These are phyloP conservation scores for Aspergillus sergii DNA, from an alignment of 2,329 filamentous ascomycete species.

Conservation along the genomic window DNA sequence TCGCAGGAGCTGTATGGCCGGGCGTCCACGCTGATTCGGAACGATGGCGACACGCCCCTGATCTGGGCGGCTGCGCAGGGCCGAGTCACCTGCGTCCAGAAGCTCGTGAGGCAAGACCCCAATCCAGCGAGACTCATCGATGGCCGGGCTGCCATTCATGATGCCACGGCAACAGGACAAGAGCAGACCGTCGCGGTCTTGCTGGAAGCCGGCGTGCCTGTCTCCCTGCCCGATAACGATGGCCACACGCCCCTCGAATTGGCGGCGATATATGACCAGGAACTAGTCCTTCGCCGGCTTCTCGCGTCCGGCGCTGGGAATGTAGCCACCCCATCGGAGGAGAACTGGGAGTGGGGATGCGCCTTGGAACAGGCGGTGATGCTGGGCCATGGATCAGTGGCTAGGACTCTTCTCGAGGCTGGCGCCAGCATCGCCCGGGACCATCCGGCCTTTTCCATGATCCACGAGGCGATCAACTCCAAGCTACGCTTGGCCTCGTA, in stretches of 20 bases:
- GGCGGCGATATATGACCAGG: neutral
- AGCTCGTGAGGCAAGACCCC: neutral
- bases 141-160: neutral
- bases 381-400: neutral
- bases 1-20: neutral
- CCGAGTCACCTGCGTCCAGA: neutral
- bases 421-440: neutral
- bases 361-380: neutral
- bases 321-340: neutral
- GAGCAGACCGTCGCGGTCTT: neutral
- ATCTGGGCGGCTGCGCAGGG: neutral
- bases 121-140: neutral
- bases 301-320: conserved; percentile 2
- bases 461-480: conserved; percentile 2
- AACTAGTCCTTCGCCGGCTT: neutral
- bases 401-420: neutral
- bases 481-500: neutral
- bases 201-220: neutral
- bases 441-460: neutral
- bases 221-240: neutral
- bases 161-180: neutral
- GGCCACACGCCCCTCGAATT: conserved; percentile 1
- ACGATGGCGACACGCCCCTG: conserved; percentile 3
- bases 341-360: conserved; percentile 1
- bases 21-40: neutral